Evolutionary conservation across 73 alveolate genomes (phyloP).

Genomic region (Paramecium bursaria): DNA sequence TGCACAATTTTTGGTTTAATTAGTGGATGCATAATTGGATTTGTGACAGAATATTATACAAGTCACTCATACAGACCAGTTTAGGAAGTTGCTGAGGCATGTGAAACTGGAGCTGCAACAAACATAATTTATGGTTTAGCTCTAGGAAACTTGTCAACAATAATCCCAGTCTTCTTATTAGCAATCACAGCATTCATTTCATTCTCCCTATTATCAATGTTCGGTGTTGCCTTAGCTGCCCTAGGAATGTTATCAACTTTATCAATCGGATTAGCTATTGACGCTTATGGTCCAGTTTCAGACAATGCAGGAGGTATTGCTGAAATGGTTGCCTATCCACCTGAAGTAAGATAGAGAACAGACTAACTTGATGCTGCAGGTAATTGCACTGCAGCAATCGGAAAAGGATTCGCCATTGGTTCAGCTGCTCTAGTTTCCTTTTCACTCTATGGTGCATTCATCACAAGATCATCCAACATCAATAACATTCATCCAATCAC

Average conservation of each 20-base stretch:
- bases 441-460: constrained; percentile 83
- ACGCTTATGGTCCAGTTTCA: constrained; percentile 83
- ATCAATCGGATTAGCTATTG: constrained; percentile 79
- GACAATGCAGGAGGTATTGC: constrained; percentile 90
- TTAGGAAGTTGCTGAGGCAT: constrained; percentile 75
- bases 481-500: constrained; percentile 62
- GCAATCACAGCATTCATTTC: constrained; percentile 81
- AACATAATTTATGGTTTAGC: constrained; percentile 84
- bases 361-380: constrained; percentile 86
- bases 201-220: constrained; percentile 78
- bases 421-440: constrained; percentile 83
- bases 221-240: constrained; percentile 84
- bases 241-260: constrained; percentile 85
- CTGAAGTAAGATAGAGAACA: constrained; percentile 78
- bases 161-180: constrained; percentile 76
- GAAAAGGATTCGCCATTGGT: constrained; percentile 85
- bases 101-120: constrained; percentile 84
- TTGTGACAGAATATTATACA: constrained; percentile 82
- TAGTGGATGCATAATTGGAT: constrained; percentile 83
- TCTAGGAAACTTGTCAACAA: constrained; percentile 79
- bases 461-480: constrained; percentile 73
- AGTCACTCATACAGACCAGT: constrained; percentile 83
- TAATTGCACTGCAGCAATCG: constrained; percentile 84
- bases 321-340: constrained; percentile 78
- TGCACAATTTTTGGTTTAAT: constrained; percentile 78